Evolutionary conservation across 306 rosid species (phyloP), one percentile per base, ranked within the genome.

Genomic region (Carpinus fangiana): DNA sequence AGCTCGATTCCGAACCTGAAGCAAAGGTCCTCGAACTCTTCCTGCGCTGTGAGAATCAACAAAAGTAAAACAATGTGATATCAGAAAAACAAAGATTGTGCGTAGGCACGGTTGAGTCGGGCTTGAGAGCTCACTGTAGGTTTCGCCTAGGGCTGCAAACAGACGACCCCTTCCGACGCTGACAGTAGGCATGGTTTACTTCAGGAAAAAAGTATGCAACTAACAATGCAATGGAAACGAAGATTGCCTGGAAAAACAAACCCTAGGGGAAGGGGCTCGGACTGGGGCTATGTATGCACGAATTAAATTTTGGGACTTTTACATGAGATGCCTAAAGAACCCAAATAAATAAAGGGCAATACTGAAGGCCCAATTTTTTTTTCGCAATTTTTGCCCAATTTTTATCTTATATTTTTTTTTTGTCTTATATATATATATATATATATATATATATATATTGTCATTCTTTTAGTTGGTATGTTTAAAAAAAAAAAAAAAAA

Each of bases 1-100:
- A 94, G 97, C 86, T 94, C 97, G 69, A 94, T 92, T 18, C 98
- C 98, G 45, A 92, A 94, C 46, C 89, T 80, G 90, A 94, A 94
- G 87, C 98, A 94, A 7, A 90, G 68, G 71, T 94, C 97, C 43
- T 94, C 97, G 72, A 94, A 94, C 84, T 92, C 94, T 77, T 94
- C 97, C 77, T 90, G 90, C 4, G 94, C 97, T 94, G 81, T 55
- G 79, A 72, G 84, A 72, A 68, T 68, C 13, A 79, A 45, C 28
- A 81, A 48, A 31, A 53, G 41, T 34, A 73, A 66, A 50, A 54
- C 71, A 47, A 66, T 12, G 66, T 17, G 7, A 7, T 53, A 12
- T 3, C 43, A 43, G 36, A 13, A 67, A 67, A 47, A 4, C 12
- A 21, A 67, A 68, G 60, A 67, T 38, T 20, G 36, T 0, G 53